Base-by-base conservation (phyloP, 1,284 basidiomycete species). In the Ceratobasidium sp. region DNA sequence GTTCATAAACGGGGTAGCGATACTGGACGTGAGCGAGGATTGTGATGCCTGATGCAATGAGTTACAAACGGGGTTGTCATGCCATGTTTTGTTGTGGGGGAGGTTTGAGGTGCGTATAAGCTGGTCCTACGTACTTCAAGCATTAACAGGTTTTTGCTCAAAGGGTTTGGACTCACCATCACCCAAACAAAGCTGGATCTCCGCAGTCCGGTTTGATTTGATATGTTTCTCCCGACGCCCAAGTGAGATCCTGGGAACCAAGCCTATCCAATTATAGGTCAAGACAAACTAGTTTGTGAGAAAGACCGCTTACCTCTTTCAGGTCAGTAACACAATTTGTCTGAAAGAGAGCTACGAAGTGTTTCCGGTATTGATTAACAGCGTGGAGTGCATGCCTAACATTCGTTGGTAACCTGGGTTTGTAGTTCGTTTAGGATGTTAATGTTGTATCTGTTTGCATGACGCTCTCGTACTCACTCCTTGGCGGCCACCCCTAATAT, bases 361-460 rank as follows among this genome's bases (percentile, higher is more conserved):
- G 26, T 74, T 62, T 49, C 73, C 73, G 35, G 54, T 8, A 74
- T 47, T 6, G 73, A n/a, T n/a, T 38, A n/a, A 74, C 41, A 1
- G 47, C 73, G 52, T 74, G 73, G 9, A 73, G 41, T 32, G 73
- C 73, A 14, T 61, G n/a, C 13, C 73, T 49, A 13, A 74, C 66
- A 49, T 73, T 71, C 4, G 72, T 30, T 16, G 64, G 54, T 3
- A 74, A 41, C 35, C 72, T 73, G 14, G 6, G 26, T 18, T 14
- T 54, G 23, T n/a, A n/a, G n/a, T n/a, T n/a, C n/a, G n/a, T n/a
- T n/a, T n/a, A n/a, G n/a, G n/a, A n/a, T n/a, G n/a, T n/a, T n/a
- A n/a, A n/a, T n/a, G n/a, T n/a, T n/a, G n/a, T n/a, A n/a, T n/a
- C n/a, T n/a, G n/a, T n/a, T n/a, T n/a, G n/a, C n/a, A 58, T 11